Conservation (phyloP, 202 grass and related monocot genomes). For the Musa balbisiana region DNA sequence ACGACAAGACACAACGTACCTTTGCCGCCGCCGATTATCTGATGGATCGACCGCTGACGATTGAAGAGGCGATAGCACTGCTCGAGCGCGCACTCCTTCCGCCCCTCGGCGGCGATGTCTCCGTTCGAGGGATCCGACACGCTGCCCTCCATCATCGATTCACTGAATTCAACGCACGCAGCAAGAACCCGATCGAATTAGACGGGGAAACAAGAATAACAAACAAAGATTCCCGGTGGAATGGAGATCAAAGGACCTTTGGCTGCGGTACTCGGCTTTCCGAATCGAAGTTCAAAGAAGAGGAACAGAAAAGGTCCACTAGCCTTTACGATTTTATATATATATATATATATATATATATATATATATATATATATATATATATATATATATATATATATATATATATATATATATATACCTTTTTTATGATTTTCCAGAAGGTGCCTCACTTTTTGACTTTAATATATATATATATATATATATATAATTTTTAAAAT, state of each 20-base stretch:
- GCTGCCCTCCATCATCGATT: background rate
- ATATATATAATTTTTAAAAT: too few relatives aligned
- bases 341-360: too few relatives aligned
- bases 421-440: too few relatives aligned
- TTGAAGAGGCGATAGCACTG: constrained; percentile 26
- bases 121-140: constrained; percentile 31
- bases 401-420: too few relatives aligned
- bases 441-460: too few relatives aligned
- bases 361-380: too few relatives aligned
- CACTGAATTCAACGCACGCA: background rate
- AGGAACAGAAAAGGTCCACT: too few relatives aligned
- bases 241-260: background rate
- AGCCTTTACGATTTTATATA: too few relatives aligned
- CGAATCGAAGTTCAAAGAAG: too few relatives aligned
- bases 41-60: constrained; percentile 46
- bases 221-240: background rate
- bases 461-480: too few relatives aligned
- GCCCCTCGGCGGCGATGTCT: constrained; percentile 34
- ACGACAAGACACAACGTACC: constrained; percentile 23
- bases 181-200: background rate
- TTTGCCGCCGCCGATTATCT: constrained; percentile 72
- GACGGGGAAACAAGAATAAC: background rate
- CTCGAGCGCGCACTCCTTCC: background rate
- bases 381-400: too few relatives aligned
- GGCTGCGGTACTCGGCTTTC: too few relatives aligned